Evolutionary conservation across 768 basidiomycete species (phyloP), one percentile per base, ranked within the genome.

Genomic region (Phlebiopsis flavidoalba): DNA sequence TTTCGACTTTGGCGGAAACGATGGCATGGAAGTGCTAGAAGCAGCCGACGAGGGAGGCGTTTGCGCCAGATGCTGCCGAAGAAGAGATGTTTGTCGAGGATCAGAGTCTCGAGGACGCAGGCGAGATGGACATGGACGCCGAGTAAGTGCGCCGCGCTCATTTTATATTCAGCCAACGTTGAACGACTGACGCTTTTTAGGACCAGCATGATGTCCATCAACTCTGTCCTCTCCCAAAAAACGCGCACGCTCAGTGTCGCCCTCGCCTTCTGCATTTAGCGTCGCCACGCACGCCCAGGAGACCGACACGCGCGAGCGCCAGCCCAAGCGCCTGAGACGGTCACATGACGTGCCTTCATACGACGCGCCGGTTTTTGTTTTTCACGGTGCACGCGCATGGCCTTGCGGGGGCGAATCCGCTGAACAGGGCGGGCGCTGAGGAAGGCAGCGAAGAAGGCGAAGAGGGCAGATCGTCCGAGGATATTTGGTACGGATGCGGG

Each of bases 31-130:
- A 0, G 73, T 98, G 5, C 95, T 96, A 64, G 86, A 87, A 5
- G 83, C 80, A 45, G 87, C 90, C 0, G 94, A 94, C 69, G 85
- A 84, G 11, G 89, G 87, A n/a, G n/a, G 92, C 91, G 8, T 91
- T 91, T 61, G 77, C 74, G 6, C 35, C 15, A 1, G 21, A 36
- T 11, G 17, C 35, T 1, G 69, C 70, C 3, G 73, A 71, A 11
- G 61, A 59, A 17, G 68, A 70, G 17, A 72, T 67, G 21, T 64
- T 63, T 52, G 75, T 79, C 40, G 78, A 81, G 26, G 72, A 75
- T 0, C 64, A 66, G 40, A 61, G 40, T 15, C 33, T 17, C 31
- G 65, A 64, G 17, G 69, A 70, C 31, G 15, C 50, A 35, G 74
- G 70, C 37, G 67, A 63, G 17, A 74, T 73, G 24, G 73, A 71